These are phyloP conservation scores for Botrytis aclada DNA, from an alignment of 2,329 filamentous ascomycete genomes.

Conservation along the genomic window DNA sequence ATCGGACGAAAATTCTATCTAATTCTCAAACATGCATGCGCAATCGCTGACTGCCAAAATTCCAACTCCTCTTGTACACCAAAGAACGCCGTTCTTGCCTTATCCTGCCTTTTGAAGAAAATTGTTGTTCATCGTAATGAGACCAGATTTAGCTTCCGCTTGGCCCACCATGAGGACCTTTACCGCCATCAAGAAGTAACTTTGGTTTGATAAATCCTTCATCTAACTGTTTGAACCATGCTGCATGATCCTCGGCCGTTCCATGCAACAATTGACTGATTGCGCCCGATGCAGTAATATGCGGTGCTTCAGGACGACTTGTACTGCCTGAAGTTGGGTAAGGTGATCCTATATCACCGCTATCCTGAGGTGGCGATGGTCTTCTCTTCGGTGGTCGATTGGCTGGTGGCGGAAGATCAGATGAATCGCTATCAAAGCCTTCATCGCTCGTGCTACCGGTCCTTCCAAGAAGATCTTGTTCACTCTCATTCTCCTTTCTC, in stretches of 20 bases:
- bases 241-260: slow-evolving; percentile 80
- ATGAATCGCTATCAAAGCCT: slow-evolving; percentile 63
- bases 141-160: slow-evolving; percentile 14
- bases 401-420: slow-evolving; percentile 62
- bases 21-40: neutral
- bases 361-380: slow-evolving; percentile 14
- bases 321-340: slow-evolving; percentile 37
- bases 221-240: slow-evolving; percentile 87
- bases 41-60: neutral
- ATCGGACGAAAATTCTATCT: neutral
- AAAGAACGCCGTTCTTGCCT: slow-evolving; percentile 12
- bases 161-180: slow-evolving; percentile 33
- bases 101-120: slow-evolving; percentile 19
- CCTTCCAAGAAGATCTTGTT: slow-evolving; percentile 54
- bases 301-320: slow-evolving; percentile 36
- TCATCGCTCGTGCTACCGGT: slow-evolving; percentile 45
- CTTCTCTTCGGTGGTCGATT: slow-evolving; percentile 32
- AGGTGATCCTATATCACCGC: slow-evolving; percentile 24
- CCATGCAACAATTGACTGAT: slow-evolving; percentile 76
- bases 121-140: neutral
- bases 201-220: slow-evolving; percentile 96
- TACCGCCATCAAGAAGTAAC: slow-evolving; percentile 70
- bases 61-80: slow-evolving; percentile 16
- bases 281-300: slow-evolving; percentile 66
- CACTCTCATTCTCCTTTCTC: slow-evolving; percentile 45